Percentiles rank a stretch among this genome's conserved stretches.
Evolutionary conservation across 345 rosid species (phyloP).

Genomic region (Pistacia integerrima): DNA sequence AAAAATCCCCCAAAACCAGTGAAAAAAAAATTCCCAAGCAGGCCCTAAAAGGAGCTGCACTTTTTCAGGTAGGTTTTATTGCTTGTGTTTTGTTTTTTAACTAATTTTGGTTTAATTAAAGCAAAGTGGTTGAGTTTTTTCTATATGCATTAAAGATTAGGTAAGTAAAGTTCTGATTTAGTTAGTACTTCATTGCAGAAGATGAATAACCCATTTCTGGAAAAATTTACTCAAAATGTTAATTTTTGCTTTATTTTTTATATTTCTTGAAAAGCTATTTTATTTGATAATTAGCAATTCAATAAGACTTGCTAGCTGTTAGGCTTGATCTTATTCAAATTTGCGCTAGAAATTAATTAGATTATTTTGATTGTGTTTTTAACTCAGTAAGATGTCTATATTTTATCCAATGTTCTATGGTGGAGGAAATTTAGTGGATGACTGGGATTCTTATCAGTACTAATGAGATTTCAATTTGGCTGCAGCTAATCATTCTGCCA

Average conservation of each 20-base stretch:
- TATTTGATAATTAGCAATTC: not conserved
- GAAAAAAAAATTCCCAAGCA: no score
- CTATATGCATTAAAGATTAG: not conserved
- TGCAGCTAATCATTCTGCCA: not conserved
- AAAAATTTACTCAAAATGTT: not conserved
- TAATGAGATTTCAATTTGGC: constrained; percentile 9
- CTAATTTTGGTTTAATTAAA: not conserved
- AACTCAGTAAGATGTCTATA: not conserved
- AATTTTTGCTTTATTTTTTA: not conserved
- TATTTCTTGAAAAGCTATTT: not conserved
- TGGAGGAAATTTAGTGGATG: constrained; percentile 6
- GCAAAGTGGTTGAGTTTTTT: not conserved
- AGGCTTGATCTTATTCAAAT: not conserved
- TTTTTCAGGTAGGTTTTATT: constrained; percentile 9
- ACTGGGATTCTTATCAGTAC: not conserved
- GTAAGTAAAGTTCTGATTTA: constrained; percentile 6
- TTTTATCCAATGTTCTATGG: constrained; percentile 10
- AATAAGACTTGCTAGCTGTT: not conserved
- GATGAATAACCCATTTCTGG: not conserved
- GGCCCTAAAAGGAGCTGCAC: constrained; percentile 1
- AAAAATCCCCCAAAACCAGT: no score
- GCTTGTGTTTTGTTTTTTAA: not conserved
- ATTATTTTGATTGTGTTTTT: not conserved
- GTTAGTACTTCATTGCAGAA: not conserved
- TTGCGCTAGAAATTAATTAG: not conserved